phyloP scores from a whole-genome alignment of 352 stramenopile species.

The Phytophthora uliginosa region DNA sequence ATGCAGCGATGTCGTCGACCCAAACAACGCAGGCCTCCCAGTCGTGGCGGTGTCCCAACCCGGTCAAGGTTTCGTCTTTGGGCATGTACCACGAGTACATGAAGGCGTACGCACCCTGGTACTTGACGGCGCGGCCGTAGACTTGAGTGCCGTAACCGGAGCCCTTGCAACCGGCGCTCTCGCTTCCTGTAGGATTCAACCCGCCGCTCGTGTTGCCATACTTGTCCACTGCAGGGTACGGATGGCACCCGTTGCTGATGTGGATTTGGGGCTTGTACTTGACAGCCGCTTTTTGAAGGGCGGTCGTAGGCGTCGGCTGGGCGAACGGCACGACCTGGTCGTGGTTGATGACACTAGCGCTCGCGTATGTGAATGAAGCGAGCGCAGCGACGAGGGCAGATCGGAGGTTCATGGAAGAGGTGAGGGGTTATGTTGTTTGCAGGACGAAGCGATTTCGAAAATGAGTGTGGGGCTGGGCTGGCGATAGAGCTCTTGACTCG shows the following conservation, averaged over 20 bases:
- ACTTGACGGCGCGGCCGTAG: constrained; percentile 27
- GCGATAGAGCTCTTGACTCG: background rate
- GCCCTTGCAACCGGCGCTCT: constrained; percentile 22
- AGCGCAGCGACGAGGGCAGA: background rate
- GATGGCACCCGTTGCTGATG: constrained; percentile 1
- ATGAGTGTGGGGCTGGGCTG: background rate
- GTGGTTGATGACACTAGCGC: constrained; percentile 6
- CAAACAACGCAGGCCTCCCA: constrained; percentile 47
- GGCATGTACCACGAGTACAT: constrained; percentile 54
- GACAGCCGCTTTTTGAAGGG: background rate
- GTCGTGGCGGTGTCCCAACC: constrained; percentile 41
- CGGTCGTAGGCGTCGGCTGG: constrained; percentile 6
- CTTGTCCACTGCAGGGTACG: constrained; percentile 8
- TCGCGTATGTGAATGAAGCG: background rate
- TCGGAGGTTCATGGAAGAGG: background rate
- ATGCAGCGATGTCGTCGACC: constrained; percentile 26
- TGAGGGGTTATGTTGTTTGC: background rate
- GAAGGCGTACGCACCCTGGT: constrained; percentile 26
- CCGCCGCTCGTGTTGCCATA: constrained; percentile 3
- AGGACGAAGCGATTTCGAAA: background rate
- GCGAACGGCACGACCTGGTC: constrained; percentile 12
- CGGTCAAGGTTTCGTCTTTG: constrained; percentile 38
- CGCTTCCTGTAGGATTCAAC: background rate
- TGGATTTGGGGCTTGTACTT: constrained; percentile 7
- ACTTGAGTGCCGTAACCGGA: constrained; percentile 32